Conservation (phyloP, 345 rosid species). For the Rhodamnia rubescens region DNA sequence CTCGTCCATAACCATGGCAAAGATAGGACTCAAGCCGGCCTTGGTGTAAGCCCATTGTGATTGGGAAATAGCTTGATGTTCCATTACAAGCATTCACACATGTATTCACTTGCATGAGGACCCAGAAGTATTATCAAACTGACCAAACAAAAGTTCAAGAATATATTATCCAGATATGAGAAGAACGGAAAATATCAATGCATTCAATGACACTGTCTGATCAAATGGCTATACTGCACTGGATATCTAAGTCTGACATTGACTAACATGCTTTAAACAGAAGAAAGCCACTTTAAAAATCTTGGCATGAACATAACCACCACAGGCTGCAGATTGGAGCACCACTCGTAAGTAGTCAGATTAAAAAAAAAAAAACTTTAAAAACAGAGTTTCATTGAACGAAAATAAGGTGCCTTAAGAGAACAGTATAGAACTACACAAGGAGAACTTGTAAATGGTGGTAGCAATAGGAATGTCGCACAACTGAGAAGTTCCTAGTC, state of each 20-base stretch:
- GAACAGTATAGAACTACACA: neutral
- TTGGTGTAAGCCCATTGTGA: too few species aligned
- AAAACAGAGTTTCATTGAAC: neutral
- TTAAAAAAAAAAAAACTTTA: neutral
- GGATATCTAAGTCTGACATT: neutral
- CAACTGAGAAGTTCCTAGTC: neutral
- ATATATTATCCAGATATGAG: neutral
- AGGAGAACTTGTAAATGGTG: neutral
- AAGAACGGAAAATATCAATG: neutral
- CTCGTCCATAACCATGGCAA: too few species aligned
- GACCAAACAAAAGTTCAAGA: neutral
- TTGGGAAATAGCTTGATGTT: too few species aligned
- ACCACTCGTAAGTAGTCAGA: neutral
- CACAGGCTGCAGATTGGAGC: neutral
- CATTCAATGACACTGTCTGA: neutral
- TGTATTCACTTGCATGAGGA: neutral
- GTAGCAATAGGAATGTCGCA: neutral
- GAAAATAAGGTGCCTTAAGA: neutral
- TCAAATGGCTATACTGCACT: neutral
- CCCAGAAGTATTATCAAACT: neutral
- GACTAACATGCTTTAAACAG: neutral
- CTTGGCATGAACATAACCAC: neutral
- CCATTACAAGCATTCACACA: too few species aligned
- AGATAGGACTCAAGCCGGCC: too few species aligned
- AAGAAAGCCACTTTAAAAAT: neutral